Evolutionary conservation across 2,329 filamentous ascomycete genomes (phyloP).

Genomic region (Grosmannia serpens): DNA sequence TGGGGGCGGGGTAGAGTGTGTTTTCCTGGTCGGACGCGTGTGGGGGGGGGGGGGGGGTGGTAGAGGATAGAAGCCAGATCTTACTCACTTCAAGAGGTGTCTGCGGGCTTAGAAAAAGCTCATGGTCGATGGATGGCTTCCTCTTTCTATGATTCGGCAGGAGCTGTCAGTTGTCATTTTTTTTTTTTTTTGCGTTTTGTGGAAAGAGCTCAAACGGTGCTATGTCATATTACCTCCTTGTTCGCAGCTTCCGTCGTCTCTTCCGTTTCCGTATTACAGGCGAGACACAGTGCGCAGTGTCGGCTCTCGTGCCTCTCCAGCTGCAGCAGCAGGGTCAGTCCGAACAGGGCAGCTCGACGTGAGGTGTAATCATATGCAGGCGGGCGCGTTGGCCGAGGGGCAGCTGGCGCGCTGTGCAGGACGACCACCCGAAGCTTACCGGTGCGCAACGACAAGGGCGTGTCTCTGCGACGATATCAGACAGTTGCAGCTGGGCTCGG

Average conservation of each 20-base stretch:
- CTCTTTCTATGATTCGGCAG: no score
- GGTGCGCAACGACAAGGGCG: not conserved
- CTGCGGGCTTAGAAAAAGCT: no score
- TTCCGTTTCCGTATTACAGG: not conserved
- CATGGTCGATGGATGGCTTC: no score
- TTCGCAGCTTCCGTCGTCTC: not conserved
- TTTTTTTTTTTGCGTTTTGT: no score
- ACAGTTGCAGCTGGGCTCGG: not conserved
- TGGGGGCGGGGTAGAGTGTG: no score
- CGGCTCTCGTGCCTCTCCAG: not conserved
- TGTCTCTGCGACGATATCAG: not conserved
- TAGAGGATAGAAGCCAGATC: no score
- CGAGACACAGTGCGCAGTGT: slow-evolving; percentile 5
- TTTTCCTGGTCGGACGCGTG: no score
- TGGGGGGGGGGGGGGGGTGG: no score
- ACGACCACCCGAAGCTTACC: not conserved
- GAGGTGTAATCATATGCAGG: not conserved
- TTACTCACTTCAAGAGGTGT: no score
- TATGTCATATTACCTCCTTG: not conserved
- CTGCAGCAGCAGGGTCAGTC: not conserved
- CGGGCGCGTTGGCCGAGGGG: not conserved
- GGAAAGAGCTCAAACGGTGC: no score
- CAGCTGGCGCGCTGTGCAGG: not conserved
- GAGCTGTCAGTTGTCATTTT: no score
- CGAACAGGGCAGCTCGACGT: not conserved